Percentiles rank a stretch among this genome's conserved stretches.
Evolutionary conservation across 176 grass and related monocot genomes (phyloP).

Genomic region (Carex kokanica): DNA sequence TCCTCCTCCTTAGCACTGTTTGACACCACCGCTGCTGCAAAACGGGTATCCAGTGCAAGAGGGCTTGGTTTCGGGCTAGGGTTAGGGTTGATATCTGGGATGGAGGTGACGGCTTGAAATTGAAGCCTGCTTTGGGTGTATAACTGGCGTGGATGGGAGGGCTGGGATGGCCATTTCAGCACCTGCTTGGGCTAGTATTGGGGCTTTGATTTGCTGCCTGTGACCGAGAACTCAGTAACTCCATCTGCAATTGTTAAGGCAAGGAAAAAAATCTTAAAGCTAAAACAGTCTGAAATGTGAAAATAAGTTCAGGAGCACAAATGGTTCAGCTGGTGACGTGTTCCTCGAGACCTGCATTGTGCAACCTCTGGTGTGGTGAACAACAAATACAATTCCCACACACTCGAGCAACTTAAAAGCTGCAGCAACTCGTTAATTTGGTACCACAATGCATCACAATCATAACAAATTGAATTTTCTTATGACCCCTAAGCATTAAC

Average conservation of each 20-base stretch:
- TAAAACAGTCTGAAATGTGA: slow-evolving; percentile 1
- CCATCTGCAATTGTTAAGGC: slow-evolving; percentile 59
- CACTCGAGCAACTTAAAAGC: background rate
- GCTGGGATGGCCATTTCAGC: slow-evolving; percentile 44
- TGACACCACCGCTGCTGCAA: slow-evolving; percentile 32
- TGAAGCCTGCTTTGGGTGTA: slow-evolving; percentile 52
- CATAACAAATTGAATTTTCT: background rate
- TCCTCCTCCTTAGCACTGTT: slow-evolving; percentile 62
- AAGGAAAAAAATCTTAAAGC: background rate
- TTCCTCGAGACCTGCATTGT: background rate
- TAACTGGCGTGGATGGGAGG: slow-evolving; percentile 41
- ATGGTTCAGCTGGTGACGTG: background rate
- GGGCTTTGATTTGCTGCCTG: slow-evolving; percentile 67
- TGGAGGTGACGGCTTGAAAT: slow-evolving; percentile 61
- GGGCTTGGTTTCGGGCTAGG: slow-evolving; percentile 47
- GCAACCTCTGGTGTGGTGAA: background rate
- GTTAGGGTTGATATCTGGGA: slow-evolving; percentile 56
- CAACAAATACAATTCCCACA: background rate
- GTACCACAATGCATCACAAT: background rate
- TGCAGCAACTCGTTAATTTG: background rate
- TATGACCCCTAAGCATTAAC: background rate
- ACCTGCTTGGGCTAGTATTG: slow-evolving; percentile 58
- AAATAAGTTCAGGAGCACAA: slow-evolving; percentile 2
- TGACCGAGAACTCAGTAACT: slow-evolving; percentile 95
- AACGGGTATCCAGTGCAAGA: slow-evolving; percentile 53